These are phyloP conservation scores for Omphalotus guepiniiformis DNA, from an alignment of 768 basidiomycete species.

Conservation along the genomic window DNA sequence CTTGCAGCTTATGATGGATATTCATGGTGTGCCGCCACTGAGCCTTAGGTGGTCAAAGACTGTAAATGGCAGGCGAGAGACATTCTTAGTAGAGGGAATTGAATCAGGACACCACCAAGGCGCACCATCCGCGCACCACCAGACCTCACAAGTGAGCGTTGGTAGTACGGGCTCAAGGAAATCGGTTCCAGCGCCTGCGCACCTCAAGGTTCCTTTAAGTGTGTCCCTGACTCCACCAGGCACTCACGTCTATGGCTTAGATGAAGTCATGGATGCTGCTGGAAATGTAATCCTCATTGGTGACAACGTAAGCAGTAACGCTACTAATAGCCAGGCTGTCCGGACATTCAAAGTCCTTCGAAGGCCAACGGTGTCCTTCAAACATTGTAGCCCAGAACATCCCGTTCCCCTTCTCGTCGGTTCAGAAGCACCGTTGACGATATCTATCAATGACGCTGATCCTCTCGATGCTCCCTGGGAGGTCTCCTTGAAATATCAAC, in stretches of 20 bases:
- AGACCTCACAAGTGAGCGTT: neutral
- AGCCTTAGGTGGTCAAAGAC: slow-evolving; percentile 75
- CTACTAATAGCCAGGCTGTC: slow-evolving; percentile 41
- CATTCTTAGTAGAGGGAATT: slow-evolving; percentile 81
- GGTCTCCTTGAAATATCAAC: slow-evolving; percentile 57
- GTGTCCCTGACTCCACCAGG: slow-evolving; percentile 62
- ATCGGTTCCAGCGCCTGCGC: slow-evolving; percentile 38
- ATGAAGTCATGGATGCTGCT: slow-evolving; percentile 77
- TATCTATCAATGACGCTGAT: slow-evolving; percentile 54
- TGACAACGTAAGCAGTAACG: slow-evolving; percentile 15
- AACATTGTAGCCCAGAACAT: slow-evolving; percentile 63
- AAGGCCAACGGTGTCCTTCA: slow-evolving; percentile 70
- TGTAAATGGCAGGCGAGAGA: slow-evolving; percentile 60
- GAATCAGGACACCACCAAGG: slow-evolving; percentile 48
- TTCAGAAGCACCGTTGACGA: slow-evolving; percentile 50
- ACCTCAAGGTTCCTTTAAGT: slow-evolving; percentile 64
- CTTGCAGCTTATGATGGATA: slow-evolving; percentile 55
- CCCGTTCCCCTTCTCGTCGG: slow-evolving; percentile 72
- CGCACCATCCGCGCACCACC: slow-evolving; percentile 11
- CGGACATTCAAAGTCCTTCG: slow-evolving; percentile 68
- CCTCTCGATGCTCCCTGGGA: slow-evolving; percentile 67
- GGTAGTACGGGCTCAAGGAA: slow-evolving; percentile 12
- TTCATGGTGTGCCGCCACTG: slow-evolving; percentile 72
- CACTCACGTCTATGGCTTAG: slow-evolving; percentile 67
- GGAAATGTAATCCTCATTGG: slow-evolving; percentile 66